Evolutionary conservation across 1,139 yeast genomes (phyloP).

Genomic region (Hansenula lynferdii): DNA sequence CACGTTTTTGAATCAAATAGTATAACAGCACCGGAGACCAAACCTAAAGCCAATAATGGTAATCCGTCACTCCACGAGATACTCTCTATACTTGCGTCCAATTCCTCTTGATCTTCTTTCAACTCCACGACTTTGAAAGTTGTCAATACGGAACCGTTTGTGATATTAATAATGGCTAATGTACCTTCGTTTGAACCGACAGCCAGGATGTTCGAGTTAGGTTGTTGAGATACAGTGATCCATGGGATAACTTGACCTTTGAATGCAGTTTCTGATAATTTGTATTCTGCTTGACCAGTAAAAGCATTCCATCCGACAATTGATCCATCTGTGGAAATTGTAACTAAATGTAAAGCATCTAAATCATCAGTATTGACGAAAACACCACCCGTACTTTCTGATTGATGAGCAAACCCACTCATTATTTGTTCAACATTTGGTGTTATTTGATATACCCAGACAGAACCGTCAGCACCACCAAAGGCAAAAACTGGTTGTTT

Average conservation of each 20-base stretch:
- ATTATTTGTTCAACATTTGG: conserved; percentile 63
- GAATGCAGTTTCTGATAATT: conserved; percentile 59
- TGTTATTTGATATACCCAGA: conserved; percentile 81
- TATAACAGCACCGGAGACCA: conserved; percentile 81
- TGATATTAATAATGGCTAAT: conserved; percentile 67
- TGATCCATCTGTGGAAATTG: conserved; percentile 85
- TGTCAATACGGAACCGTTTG: conserved; percentile 64
- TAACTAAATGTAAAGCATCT: conserved; percentile 59
- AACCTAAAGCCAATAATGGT: conserved; percentile 75
- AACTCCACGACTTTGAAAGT: conserved; percentile 57
- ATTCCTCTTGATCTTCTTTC: conserved; percentile 56
- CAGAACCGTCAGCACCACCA: conserved; percentile 90
- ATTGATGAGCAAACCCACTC: conserved; percentile 76
- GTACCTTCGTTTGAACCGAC: conserved; percentile 88
- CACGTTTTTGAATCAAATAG: conserved; percentile 82
- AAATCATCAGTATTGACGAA: conserved; percentile 64
- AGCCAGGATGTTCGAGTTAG: conserved; percentile 46
- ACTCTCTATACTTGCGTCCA: conserved; percentile 82
- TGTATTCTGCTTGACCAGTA: conserved; percentile 61
- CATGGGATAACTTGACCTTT: conserved; percentile 76
- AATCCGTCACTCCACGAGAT: conserved; percentile 72
- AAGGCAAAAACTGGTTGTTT: conserved; percentile 76
- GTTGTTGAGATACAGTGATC: too few relatives aligned
- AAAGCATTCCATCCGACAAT: conserved; percentile 89
- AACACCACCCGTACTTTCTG: conserved; percentile 73